Conservation (phyloP, 2,329 filamentous ascomycete genomes). For the Cladophialophora yegresii region DNA sequence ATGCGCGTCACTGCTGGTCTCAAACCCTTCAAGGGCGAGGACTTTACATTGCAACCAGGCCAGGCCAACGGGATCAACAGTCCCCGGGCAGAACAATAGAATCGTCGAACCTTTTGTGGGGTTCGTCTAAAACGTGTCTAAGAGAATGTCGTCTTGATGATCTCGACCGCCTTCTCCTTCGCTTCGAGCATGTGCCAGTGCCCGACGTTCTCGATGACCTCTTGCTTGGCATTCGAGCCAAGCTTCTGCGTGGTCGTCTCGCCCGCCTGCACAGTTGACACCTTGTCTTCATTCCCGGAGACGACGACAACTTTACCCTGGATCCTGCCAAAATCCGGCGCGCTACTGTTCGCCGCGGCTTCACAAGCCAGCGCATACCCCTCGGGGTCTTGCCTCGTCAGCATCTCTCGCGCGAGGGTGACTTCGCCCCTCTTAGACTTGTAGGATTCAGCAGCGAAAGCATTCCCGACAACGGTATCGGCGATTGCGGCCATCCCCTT, state of each 20-base stretch:
- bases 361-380: slow-evolving; percentile 57
- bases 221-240: slow-evolving; percentile 12
- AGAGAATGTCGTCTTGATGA: slow-evolving; percentile 18
- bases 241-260: slow-evolving; percentile 38
- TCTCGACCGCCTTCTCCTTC: slow-evolving; percentile 34
- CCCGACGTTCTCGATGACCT: slow-evolving; percentile 41
- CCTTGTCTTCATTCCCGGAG: slow-evolving; percentile 51
- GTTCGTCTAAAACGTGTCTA: slow-evolving; percentile 6
- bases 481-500: slow-evolving; percentile 47
- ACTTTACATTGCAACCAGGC: slow-evolving; percentile 6
- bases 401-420: slow-evolving; percentile 13
- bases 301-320: slow-evolving; percentile 46
- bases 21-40: slow-evolving; percentile 19
- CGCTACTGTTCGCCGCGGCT: slow-evolving; percentile 45
- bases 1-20: slow-evolving; percentile 16
- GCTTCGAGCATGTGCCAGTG: slow-evolving; percentile 58
- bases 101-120: neutral
- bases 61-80: slow-evolving; percentile 11
- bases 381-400: slow-evolving; percentile 49
- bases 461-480: slow-evolving; percentile 44
- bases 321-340: slow-evolving; percentile 5
- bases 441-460: slow-evolving; percentile 16
- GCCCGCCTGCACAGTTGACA: slow-evolving; percentile 44
- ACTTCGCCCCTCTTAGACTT: slow-evolving; percentile 7
- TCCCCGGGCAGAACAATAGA: slow-evolving; percentile 3